Evolutionary conservation across 768 basidiomycete genomes (phyloP).

Genomic region (Podaxis pistillaris): DNA sequence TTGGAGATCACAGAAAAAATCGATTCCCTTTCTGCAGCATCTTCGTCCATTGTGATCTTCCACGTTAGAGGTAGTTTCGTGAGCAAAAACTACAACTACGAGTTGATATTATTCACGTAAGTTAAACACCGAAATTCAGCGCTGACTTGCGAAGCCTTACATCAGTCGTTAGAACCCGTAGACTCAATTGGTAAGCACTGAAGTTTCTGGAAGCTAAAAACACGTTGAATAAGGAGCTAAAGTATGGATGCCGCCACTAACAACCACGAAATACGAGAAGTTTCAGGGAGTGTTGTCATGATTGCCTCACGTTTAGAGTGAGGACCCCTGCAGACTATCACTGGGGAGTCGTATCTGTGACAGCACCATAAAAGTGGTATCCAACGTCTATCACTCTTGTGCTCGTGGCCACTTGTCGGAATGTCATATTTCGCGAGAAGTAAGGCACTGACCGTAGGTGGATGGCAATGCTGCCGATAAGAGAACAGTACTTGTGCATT

Average conservation of each 20-base stretch:
- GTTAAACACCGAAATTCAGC: conserved; percentile 3
- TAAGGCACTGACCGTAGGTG: neutral
- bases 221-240: neutral
- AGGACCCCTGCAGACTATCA: neutral
- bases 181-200: neutral
- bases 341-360: neutral
- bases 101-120: conserved; percentile 3
- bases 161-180: neutral
- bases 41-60: neutral
- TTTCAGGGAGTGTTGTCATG: neutral
- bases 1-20: neutral
- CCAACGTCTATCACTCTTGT: neutral
- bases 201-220: conserved; percentile 6
- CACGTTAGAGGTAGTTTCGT: neutral
- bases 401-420: neutral
- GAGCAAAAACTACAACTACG: neutral
- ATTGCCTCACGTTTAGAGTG: neutral
- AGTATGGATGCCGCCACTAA: conserved; percentile 1
- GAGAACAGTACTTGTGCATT: too few relatives aligned
- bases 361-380: neutral
- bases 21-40: neutral
- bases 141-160: neutral
- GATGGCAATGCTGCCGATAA: too few relatives aligned
- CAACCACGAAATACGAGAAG: neutral
- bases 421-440: neutral